Evolutionary conservation across 306 rosid genomes (phyloP), one percentile per base, ranked within the genome.

Genomic region (Casuarina glauca): DNA sequence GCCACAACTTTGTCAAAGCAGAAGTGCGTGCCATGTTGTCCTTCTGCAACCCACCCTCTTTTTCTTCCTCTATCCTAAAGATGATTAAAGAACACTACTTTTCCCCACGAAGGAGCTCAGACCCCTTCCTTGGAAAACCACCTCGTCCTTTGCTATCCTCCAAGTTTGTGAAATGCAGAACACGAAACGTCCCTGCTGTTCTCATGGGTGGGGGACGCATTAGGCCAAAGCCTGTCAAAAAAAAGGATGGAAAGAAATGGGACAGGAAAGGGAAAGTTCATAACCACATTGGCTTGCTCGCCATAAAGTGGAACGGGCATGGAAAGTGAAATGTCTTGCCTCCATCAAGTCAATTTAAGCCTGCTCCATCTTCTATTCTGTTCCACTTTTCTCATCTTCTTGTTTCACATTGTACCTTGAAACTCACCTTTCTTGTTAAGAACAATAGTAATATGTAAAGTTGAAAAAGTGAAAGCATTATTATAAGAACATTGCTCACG

Each of bases 1-100:
- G 16, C 84, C 80, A 77, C 78, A 74, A 75, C 89, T 89, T 87
- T 83, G 76, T 70, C 73, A 71, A 76, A 82, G 70, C 79, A 64
- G 75, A 69, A 80, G 83, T 83, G 75, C 72, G 75, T 80, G 82
- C 71, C 76, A 79, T 85, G 82, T 77, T 71, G 53, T 78, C 69
- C 84, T 57, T 74, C 58, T 72, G 82, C 93, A 79, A 15, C 66
- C 72, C 78, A 78, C 80, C 72, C 79, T 69, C 86, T 68, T 79
- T 77, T 11, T 71, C 66, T 43, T 60, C 60, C 73, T 75, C 55
- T 48, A 70, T 60, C 32, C 53, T 72, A 74, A 2, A 50, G 74
- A 78, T 82, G 46, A 78, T 79, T 66, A 74, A 76, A 66, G 71
- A 58, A 26, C 1, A 9, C 12, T 10, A 13, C 76, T 73, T 82